Percentiles rank a stretch among this genome's conserved stretches.
Conservation (phyloP, 768 basidiomycete species). For the Suillus brevipes region DNA sequence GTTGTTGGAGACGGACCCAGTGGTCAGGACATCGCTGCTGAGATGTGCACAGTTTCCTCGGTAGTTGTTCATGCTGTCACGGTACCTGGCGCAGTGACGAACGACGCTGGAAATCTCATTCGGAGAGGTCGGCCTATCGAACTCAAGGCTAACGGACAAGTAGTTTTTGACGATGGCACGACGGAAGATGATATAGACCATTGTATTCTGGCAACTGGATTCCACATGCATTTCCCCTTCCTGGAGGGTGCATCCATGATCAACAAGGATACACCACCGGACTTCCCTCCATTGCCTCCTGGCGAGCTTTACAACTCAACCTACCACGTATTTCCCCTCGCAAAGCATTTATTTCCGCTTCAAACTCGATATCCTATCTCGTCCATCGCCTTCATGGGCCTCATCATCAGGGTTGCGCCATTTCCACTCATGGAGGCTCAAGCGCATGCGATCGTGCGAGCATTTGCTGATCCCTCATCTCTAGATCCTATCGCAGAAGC, state of each 20-base stretch:
- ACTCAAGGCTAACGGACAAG: slow-evolving; percentile 45
- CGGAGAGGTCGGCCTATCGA: slow-evolving; percentile 43
- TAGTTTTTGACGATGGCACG: slow-evolving; percentile 61
- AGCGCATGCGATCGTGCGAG: slow-evolving; percentile 58
- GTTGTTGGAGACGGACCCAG: slow-evolving; percentile 62
- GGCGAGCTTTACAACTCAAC: slow-evolving; percentile 60
- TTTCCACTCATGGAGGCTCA: slow-evolving; percentile 82
- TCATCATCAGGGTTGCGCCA: slow-evolving; percentile 60
- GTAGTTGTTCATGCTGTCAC: slow-evolving; percentile 59
- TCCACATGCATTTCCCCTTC: slow-evolving; percentile 65
- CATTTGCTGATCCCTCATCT: slow-evolving; percentile 50
- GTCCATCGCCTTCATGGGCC: slow-evolving; percentile 66
- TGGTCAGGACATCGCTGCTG: slow-evolving; percentile 64
- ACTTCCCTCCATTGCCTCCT: slow-evolving; percentile 48
- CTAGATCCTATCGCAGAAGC: slow-evolving; percentile 52
- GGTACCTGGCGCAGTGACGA: slow-evolving; percentile 24
- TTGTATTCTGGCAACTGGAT: slow-evolving; percentile 79
- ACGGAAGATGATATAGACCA: slow-evolving; percentile 55
- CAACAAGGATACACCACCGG: slow-evolving; percentile 41
- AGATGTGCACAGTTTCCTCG: slow-evolving; percentile 46
- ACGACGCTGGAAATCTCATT: slow-evolving; percentile 38
- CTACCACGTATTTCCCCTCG: slow-evolving; percentile 69
- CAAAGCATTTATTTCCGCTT: slow-evolving; percentile 68
- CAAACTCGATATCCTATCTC: slow-evolving; percentile 43
- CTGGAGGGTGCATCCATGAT: slow-evolving; percentile 38